phyloP scores from a whole-genome alignment of 306 rosid species.

The Calophaca sinica region DNA sequence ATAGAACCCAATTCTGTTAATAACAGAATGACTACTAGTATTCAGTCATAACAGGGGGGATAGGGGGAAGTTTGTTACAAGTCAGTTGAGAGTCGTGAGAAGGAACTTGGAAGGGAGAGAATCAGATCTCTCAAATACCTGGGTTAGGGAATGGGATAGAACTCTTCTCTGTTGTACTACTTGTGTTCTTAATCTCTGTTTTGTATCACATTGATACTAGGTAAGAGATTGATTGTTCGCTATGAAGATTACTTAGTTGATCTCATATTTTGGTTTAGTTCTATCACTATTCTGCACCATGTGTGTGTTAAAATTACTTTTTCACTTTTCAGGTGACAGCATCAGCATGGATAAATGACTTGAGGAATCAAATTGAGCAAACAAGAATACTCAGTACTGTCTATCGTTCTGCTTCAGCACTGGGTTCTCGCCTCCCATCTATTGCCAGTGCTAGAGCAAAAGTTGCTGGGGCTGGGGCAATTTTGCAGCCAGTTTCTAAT shows the following conservation, averaged over 20 bases:
- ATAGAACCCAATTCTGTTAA: neutral
- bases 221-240: conserved; percentile 9
- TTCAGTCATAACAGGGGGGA: neutral
- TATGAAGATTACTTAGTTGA: neutral
- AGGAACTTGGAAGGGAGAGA: neutral
- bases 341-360: conserved; percentile 96
- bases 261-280: neutral
- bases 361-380: conserved; percentile 89
- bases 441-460: conserved; percentile 91
- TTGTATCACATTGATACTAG: neutral
- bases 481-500: conserved; percentile 90
- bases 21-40: neutral
- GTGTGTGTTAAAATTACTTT: conserved; percentile 7
- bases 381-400: conserved; percentile 95
- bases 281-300: neutral
- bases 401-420: conserved; percentile 94
- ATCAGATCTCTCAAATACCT: neutral
- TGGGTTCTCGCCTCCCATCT: conserved; percentile 96
- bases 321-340: conserved; percentile 79
- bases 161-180: neutral
- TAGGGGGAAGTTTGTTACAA: neutral
- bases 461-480: conserved; percentile 96
- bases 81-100: neutral
- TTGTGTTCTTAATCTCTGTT: neutral
- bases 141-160: neutral